Evolutionary conservation across 345 rosid genomes (phyloP).

Genomic region (Arabidopsis arenosa): DNA sequence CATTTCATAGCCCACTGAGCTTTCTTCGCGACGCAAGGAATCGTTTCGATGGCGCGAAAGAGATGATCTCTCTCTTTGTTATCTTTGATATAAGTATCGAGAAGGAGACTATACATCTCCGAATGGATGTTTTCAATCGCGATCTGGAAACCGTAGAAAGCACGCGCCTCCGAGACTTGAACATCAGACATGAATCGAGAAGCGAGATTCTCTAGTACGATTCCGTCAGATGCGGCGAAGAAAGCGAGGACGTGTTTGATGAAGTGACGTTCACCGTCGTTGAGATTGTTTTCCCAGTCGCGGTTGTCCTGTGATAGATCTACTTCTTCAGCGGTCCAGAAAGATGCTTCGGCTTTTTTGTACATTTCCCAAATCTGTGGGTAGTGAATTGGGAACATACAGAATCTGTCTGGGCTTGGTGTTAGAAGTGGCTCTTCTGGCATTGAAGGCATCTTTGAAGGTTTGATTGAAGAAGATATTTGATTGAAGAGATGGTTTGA

Average conservation of each 20-base stretch:
- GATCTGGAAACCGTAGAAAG: constrained; percentile 96
- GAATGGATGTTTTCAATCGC: constrained; percentile 97
- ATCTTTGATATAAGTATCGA: constrained; percentile 91
- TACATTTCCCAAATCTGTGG: constrained; percentile 98
- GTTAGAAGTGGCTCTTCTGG: constrained; percentile 87
- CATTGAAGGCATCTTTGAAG: constrained; percentile 67
- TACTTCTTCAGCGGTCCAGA: constrained; percentile 99
- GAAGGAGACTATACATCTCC: constrained; percentile 92
- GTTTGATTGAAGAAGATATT: neutral
- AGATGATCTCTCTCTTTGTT: constrained; percentile 59
- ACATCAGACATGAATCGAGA: constrained; percentile 93
- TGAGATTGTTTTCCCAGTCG: constrained; percentile 73
- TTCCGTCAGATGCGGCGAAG: constrained; percentile 97
- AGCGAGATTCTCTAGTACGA: constrained; percentile 87
- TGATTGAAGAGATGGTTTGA: constrained; percentile 7
- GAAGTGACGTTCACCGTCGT: constrained; percentile 81
- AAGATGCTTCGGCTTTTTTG: constrained; percentile 96
- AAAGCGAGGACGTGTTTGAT: constrained; percentile 89
- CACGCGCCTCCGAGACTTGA: constrained; percentile 92
- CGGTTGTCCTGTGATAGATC: constrained; percentile 80
- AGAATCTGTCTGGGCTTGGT: constrained; percentile 76
- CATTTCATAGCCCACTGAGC: constrained; percentile 81
- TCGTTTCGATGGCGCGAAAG: constrained; percentile 74
- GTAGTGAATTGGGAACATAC: constrained; percentile 93
- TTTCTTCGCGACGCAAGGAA: constrained; percentile 78